Base-by-base conservation (phyloP, 768 basidiomycete species). In the Glaciozyma martinii region DNA sequence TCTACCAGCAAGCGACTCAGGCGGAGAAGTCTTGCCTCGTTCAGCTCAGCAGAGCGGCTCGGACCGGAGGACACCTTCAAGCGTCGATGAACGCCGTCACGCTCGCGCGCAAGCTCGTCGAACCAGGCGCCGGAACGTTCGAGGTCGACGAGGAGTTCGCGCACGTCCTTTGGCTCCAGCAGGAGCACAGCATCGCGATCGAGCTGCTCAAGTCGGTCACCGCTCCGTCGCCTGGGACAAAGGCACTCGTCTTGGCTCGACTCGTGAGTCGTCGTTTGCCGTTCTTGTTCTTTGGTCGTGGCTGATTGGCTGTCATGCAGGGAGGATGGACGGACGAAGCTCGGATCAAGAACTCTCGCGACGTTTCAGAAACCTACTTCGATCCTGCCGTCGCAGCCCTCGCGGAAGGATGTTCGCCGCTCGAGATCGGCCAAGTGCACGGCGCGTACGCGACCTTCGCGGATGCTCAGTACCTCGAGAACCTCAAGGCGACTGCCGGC, bases 241-340 rank as follows among this genome's bases (percentile, higher is more conserved):
- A 56, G 5, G 58, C 71, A 23, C 56, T 61, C 33, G 58, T 74
- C 27, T 78, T 86, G 44, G 82, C 89, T 29, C 82, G 82, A 56
- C 74, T 92, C 76, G 90, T 90, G 68, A 60, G 84, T 75, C 23
- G 8, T 40, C 46, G 21, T 30, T 18, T n/a, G n/a, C n/a, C n/a
- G n/a, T n/a, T n/a, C n/a, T n/a, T n/a, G n/a, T n/a, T n/a, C n/a
- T n/a, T n/a, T n/a, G n/a, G n/a, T 52, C 16, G 29, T 5, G 5
- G 12, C 53, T 58, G 56, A 37, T 56, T 49, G 9, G 29, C 15
- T 44, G 9, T 16, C 0, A 32, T 46, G 25, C 54, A 97, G 91
- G 95, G 94, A 15, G 81, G 86, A 16, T 99, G 95, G 95, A 86
- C 84, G 29, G 83, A 89, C 10, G 85, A 89, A 71, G 91, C 95